Percentiles rank a stretch among this genome's conserved stretches.
Evolutionary conservation across 2,329 filamentous ascomycete genomes (phyloP).

Genomic region (Daldinia sp.): DNA sequence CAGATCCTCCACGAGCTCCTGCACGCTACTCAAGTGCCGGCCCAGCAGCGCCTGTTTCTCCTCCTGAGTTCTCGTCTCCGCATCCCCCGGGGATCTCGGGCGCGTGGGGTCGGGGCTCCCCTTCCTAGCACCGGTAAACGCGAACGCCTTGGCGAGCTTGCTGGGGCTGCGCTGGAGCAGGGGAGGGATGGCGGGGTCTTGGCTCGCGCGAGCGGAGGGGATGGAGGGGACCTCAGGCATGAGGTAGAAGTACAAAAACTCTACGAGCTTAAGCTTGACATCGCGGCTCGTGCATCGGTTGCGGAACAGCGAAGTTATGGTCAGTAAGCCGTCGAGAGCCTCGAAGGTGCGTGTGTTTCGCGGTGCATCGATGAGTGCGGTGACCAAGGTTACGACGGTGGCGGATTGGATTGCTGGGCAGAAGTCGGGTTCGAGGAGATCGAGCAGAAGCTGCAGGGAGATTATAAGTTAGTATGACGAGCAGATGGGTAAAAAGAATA

Average conservation of each 20-base stretch:
- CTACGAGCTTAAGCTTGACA: slow-evolving; percentile 94
- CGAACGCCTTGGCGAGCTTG: slow-evolving; percentile 69
- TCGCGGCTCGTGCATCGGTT: slow-evolving; percentile 83
- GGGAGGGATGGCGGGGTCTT: slow-evolving; percentile 52
- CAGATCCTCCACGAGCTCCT: slow-evolving; percentile 85
- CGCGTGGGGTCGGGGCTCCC: slow-evolving; percentile 48
- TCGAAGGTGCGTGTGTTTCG: slow-evolving; percentile 93
- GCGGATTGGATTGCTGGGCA: slow-evolving; percentile 91
- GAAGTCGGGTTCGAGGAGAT: slow-evolving; percentile 91
- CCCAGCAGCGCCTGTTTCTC: slow-evolving; percentile 85
- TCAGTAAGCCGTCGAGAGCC: slow-evolving; percentile 87
- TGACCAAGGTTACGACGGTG: slow-evolving; percentile 88
- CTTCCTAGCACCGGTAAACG: slow-evolving; percentile 36
- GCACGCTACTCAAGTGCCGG: slow-evolving; percentile 80
- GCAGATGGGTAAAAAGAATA: neutral
- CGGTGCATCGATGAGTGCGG: slow-evolving; percentile 85
- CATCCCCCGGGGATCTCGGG: slow-evolving; percentile 41
- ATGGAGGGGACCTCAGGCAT: slow-evolving; percentile 83
- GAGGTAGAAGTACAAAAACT: slow-evolving; percentile 98
- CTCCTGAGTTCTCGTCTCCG: slow-evolving; percentile 70
- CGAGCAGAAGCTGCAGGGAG: slow-evolving; percentile 75
- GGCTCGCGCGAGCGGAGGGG: slow-evolving; percentile 56
- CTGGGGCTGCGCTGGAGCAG: slow-evolving; percentile 73
- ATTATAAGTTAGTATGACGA: slow-evolving; percentile 2
- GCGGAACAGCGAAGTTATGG: slow-evolving; percentile 92